Evolutionary conservation across 106 monocot species (phyloP).

Genomic region (Allium fistulosum): DNA sequence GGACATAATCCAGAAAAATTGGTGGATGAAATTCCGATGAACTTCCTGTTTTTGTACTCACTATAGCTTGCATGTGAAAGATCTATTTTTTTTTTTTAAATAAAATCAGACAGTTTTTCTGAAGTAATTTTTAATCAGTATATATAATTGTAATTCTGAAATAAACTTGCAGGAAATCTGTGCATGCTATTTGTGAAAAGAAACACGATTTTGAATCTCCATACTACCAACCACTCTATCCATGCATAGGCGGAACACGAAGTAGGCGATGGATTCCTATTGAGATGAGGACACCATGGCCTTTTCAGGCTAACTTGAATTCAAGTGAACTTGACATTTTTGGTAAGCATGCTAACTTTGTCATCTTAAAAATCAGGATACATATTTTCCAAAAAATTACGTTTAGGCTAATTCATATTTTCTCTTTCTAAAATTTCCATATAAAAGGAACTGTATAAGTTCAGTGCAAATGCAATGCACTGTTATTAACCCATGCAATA

Average conservation of each 20-base stretch:
- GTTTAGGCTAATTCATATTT: too few relatives aligned
- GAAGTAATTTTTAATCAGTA: too few relatives aligned
- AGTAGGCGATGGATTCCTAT: constrained; percentile 82
- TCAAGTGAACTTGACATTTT: constrained; percentile 59
- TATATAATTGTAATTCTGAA: background rate
- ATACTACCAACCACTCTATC: constrained; percentile 61
- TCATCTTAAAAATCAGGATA: background rate
- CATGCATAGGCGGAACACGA: constrained; percentile 67
- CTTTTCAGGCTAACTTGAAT: constrained; percentile 40
- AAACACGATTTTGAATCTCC: constrained; percentile 67
- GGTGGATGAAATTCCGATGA: too few relatives aligned
- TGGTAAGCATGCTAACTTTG: constrained; percentile 34
- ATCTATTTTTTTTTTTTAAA: background rate
- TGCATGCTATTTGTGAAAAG: constrained; percentile 56
- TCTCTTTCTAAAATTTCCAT: too few relatives aligned
- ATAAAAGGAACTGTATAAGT: too few relatives aligned
- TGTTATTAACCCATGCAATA: too few relatives aligned
- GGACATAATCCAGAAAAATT: too few relatives aligned
- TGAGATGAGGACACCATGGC: constrained; percentile 57
- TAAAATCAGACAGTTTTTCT: background rate
- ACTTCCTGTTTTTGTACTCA: background rate
- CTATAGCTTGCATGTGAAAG: background rate
- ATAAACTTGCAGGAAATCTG: constrained; percentile 55
- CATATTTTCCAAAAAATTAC: too few relatives aligned
- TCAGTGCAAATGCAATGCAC: too few relatives aligned